These are phyloP conservation scores for Deinandra increscens DNA, from an alignment of 129 eudicot species.

Conservation along the genomic window DNA sequence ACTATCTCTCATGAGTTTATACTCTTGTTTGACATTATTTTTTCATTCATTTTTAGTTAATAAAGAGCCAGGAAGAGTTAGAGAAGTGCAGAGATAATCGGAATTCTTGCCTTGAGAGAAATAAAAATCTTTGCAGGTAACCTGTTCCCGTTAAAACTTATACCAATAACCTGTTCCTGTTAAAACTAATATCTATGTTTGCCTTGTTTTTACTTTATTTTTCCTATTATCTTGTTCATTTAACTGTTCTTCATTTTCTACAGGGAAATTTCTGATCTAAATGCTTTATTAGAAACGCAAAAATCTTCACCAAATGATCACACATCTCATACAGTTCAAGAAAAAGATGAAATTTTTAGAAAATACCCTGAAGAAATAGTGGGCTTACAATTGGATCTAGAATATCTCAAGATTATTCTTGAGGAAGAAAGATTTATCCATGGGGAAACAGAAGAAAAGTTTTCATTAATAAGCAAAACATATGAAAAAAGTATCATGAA, in stretches of 20 bases:
- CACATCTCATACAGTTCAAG: constrained; percentile 12
- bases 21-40: constrained; percentile 5
- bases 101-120: constrained; percentile 57
- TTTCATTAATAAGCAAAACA: constrained; percentile 34
- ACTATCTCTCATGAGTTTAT: neutral
- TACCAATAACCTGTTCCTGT: too few relatives aligned
- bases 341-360: constrained; percentile 23
- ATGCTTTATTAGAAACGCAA: constrained; percentile 36
- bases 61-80: constrained; percentile 44
- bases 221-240: neutral
- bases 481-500: constrained; percentile 49
- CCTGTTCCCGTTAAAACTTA: neutral
- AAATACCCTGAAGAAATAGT: constrained; percentile 45
- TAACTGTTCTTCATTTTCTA: constrained; percentile 13
- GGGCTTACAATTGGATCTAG: constrained; percentile 71
- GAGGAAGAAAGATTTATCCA: constrained; percentile 60
- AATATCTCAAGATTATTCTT: constrained; percentile 65
- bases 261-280: constrained; percentile 66
- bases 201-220: neutral
- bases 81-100: constrained; percentile 54
- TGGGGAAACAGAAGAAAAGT: constrained; percentile 40
- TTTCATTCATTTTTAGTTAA: constrained; percentile 42
- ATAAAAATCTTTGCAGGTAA: constrained; percentile 63
- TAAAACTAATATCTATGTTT: neutral
- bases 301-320: constrained; percentile 34